These are phyloP conservation scores for Phaeotremella skinneri DNA, from an alignment of 768 basidiomycete genomes.

Conservation along the genomic window DNA sequence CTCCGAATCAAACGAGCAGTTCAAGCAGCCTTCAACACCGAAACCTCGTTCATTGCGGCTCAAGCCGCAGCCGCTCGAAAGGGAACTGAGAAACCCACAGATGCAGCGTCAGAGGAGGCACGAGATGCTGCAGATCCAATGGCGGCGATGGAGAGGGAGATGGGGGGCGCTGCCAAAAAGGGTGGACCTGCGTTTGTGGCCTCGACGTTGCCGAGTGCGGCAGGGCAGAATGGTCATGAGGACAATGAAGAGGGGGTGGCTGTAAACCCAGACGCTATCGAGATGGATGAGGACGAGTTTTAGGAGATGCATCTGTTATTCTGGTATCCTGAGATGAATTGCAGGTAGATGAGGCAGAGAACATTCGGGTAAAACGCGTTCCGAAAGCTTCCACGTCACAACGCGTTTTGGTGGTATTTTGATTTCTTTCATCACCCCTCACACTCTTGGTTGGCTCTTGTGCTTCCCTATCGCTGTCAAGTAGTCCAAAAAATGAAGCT, in stretches of 20 bases:
- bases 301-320: constrained; percentile 14
- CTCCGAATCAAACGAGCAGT: constrained; percentile 91
- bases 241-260: constrained; percentile 53
- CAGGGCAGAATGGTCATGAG: constrained; percentile 59
- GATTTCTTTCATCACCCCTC: neutral
- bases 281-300: constrained; percentile 51
- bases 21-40: constrained; percentile 98
- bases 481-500: neutral
- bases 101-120: constrained; percentile 51
- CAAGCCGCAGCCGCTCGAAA: constrained; percentile 74
- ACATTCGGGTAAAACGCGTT: neutral
- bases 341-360: neutral
- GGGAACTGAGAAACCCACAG: constrained; percentile 58
- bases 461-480: neutral
- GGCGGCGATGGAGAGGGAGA: constrained; percentile 61
- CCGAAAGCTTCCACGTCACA: neutral
- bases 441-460: neutral
- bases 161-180: constrained; percentile 13
- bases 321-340: neutral
- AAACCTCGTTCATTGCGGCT: constrained; percentile 75
- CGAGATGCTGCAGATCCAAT: constrained; percentile 67
- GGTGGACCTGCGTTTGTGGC: constrained; percentile 46
- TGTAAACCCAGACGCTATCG: constrained; percentile 52
- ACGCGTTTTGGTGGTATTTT: neutral
- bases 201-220: constrained; percentile 34